A percentile compares a stretch with the other conserved stretches of the same genome.
phyloP scores from a whole-genome alignment of 495 filamentous ascomycete genomes.

The Acidiella bohemica region DNA sequence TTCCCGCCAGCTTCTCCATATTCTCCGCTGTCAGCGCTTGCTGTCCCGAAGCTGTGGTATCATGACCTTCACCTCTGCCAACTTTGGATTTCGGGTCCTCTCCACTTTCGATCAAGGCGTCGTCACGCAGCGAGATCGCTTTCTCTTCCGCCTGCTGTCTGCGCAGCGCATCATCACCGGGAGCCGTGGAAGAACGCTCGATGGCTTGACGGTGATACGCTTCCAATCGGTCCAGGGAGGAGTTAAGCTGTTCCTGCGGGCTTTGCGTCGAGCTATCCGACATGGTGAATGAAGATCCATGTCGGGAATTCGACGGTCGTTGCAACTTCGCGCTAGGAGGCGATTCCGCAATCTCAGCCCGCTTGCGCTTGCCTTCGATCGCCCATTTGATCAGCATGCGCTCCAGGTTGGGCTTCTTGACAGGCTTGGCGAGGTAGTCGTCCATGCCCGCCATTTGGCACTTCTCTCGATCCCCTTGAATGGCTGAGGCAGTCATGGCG shows the following conservation, averaged over 20 bases:
- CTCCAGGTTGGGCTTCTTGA: slow-evolving; percentile 54
- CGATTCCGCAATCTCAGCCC: background rate
- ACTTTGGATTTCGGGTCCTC: slow-evolving; percentile 16
- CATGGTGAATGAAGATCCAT: slow-evolving; percentile 5
- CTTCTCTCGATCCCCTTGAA: slow-evolving; percentile 69
- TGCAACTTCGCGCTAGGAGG: background rate
- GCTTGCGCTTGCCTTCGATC: slow-evolving; percentile 25
- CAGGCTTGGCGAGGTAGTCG: slow-evolving; percentile 69
- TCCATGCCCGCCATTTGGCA: slow-evolving; percentile 69
- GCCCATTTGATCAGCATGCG: slow-evolving; percentile 49
- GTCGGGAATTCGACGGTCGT: slow-evolving; percentile 1
- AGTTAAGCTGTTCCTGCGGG: slow-evolving; percentile 9
- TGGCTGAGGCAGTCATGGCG: slow-evolving; percentile 71
- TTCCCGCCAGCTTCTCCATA: slow-evolving; percentile 9
- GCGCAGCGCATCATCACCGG: slow-evolving; percentile 22
- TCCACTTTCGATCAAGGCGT: slow-evolving; percentile 33
- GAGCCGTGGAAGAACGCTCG: slow-evolving; percentile 18
- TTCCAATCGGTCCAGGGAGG: slow-evolving; percentile 18
- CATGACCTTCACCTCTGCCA: slow-evolving; percentile 1
- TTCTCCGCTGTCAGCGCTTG: slow-evolving; percentile 15
- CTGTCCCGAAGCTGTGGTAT: background rate
- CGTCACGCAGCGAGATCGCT: slow-evolving; percentile 33
- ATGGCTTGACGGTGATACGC: slow-evolving; percentile 13
- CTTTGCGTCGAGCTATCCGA: slow-evolving; percentile 2
- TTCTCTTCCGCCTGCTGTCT: slow-evolving; percentile 34